Conservation (phyloP, 2,329 filamentous ascomycete genomes). For the Xylaria sp. region DNA sequence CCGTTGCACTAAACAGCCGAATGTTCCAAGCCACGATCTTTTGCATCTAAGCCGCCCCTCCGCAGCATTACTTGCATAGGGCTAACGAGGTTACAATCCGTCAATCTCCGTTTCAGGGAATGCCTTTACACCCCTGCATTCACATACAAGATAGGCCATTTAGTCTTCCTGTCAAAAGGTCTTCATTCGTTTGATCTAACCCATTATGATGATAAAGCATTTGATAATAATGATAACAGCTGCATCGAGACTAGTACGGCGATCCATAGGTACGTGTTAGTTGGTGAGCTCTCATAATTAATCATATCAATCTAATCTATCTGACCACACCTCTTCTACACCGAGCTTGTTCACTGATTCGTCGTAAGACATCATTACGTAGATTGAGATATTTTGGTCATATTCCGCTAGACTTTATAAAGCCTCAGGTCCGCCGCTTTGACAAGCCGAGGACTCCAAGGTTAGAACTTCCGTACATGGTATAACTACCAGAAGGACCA, state of each 20-base stretch:
- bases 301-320: not conserved
- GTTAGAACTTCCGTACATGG: not conserved
- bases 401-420: conserved; percentile 1
- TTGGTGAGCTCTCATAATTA: not conserved
- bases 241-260: not conserved
- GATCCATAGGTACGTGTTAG: not conserved
- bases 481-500: conserved; percentile 20
- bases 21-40: conserved; percentile 28
- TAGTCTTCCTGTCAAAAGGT: not conserved
- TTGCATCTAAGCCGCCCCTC: not conserved
- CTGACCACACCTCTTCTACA: not conserved
- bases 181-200: not conserved
- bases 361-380: not conserved
- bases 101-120: not conserved
- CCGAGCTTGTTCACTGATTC: not conserved
- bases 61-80: conserved; percentile 30
- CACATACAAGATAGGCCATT: not conserved
- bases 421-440: not conserved
- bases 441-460: not conserved
- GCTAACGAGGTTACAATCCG: conserved; percentile 18
- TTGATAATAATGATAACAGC: not conserved
- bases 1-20: conserved; percentile 21
- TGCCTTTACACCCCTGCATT: conserved; percentile 25
- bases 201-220: not conserved
- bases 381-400: not conserved